A percentile compares a stretch with the other conserved stretches of the same genome.
Evolutionary conservation across 805 yeast species (phyloP).

Genomic region (Nakazawaea populi): DNA sequence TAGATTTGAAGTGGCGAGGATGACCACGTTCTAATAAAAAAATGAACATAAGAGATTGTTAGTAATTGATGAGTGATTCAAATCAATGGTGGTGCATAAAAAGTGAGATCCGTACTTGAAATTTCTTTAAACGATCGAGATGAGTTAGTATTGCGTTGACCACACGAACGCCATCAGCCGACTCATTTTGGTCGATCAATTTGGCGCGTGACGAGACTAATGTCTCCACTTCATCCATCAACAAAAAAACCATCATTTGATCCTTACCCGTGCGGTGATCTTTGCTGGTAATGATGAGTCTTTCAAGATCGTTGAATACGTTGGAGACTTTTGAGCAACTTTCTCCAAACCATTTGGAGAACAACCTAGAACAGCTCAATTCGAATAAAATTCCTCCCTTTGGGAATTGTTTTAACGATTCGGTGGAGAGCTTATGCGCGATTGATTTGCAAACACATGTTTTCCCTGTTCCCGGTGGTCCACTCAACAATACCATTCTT

Average conservation of each 20-base stretch:
- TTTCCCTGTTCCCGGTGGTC: constrained; percentile 42
- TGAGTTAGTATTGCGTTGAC: constrained; percentile 35
- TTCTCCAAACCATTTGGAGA: constrained; percentile 41
- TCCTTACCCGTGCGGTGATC: constrained; percentile 1
- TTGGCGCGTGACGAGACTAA: constrained; percentile 30
- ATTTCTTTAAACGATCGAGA: constrained; percentile 28
- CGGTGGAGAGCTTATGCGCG: constrained; percentile 32
- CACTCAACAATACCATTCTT: constrained; percentile 20
- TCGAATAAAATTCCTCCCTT: constrained; percentile 28
- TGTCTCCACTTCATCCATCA: constrained; percentile 39
- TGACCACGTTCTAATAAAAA: constrained; percentile 24
- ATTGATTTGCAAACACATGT: constrained; percentile 33
- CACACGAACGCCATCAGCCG: constrained; percentile 32
- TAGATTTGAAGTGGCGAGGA: constrained; percentile 34
- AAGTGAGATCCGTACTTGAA: neutral
- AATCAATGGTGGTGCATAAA: neutral
- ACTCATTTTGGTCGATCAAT: constrained; percentile 28
- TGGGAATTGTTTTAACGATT: constrained; percentile 5
- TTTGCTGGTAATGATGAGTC: neutral
- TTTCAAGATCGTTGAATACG: constrained; percentile 27
- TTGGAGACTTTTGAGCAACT: constrained; percentile 30
- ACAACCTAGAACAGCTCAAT: constrained; percentile 30
- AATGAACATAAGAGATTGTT: neutral
- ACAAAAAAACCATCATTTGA: constrained; percentile 23
- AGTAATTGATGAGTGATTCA: neutral